phyloP scores from a whole-genome alignment of 768 basidiomycete species.

The Termitomyces sp. region DNA sequence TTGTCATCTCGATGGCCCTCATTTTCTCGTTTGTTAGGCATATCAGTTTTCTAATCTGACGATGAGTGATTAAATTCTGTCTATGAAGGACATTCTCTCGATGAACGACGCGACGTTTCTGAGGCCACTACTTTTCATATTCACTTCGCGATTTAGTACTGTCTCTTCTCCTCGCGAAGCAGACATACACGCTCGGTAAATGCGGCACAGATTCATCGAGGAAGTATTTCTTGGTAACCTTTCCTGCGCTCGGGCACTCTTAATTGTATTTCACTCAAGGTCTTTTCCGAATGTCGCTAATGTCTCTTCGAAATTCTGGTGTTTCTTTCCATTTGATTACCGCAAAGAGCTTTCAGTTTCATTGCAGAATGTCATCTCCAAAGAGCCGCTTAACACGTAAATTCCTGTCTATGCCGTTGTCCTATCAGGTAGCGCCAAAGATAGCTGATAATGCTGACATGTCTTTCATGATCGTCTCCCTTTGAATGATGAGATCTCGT shows the following conservation, averaged over 20 bases:
- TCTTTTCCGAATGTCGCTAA: neutral
- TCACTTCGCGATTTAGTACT: neutral
- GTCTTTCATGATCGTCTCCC: neutral
- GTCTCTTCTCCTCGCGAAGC: neutral
- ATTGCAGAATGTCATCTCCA: neutral
- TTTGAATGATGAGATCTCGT: neutral
- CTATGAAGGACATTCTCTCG: too few species aligned
- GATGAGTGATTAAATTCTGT: neutral
- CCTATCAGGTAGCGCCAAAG: neutral
- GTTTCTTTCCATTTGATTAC: neutral
- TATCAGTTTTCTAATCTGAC: neutral
- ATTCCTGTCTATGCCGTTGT: neutral
- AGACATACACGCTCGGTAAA: neutral
- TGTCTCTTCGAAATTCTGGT: neutral
- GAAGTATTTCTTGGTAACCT: neutral
- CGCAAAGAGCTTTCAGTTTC: too few species aligned
- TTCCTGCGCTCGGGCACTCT: neutral
- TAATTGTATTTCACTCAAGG: neutral
- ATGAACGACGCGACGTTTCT: too few species aligned
- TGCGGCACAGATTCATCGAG: neutral
- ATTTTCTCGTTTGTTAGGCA: neutral
- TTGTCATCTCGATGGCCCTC: slow-evolving; percentile 14
- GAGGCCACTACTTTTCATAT: neutral
- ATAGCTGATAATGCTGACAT: neutral
- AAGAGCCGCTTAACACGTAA: neutral